phyloP scores from a whole-genome alignment of 768 basidiomycete species.

The Lentinula boryana region DNA sequence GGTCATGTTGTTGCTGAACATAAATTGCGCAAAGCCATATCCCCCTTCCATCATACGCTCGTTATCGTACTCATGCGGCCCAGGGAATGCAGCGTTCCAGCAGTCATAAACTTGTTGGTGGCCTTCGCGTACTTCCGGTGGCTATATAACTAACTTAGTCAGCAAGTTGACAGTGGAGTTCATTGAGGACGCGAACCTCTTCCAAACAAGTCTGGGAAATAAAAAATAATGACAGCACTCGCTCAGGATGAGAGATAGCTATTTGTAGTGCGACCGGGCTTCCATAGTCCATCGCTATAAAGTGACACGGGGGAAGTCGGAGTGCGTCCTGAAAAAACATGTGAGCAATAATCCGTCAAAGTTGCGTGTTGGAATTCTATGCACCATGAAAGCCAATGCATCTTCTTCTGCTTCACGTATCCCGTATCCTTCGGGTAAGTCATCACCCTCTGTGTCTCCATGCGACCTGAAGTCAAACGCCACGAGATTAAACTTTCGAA shows the following conservation, averaged over 20 bases:
- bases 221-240: conserved; percentile 19
- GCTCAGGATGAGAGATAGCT: conserved; percentile 16
- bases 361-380: background rate
- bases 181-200: conserved; percentile 15
- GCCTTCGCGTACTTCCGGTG: conserved; percentile 9
- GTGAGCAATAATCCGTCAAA: background rate
- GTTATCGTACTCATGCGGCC: background rate
- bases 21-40: conserved; percentile 12
- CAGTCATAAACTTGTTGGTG: conserved; percentile 11
- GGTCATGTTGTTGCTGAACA: conserved; percentile 5
- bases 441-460: conserved; percentile 17
- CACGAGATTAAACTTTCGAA: conserved; percentile 24
- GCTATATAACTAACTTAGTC: background rate
- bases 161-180: background rate
- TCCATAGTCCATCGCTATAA: conserved; percentile 22
- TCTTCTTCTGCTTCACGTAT: conserved; percentile 21
- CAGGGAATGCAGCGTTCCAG: conserved; percentile 7
- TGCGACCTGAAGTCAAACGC: conserved; percentile 21
- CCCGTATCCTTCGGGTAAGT: conserved; percentile 14
- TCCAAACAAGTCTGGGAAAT: conserved; percentile 18
- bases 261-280: conserved; percentile 19
- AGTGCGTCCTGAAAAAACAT: conserved; percentile 18
- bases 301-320: conserved; percentile 19
- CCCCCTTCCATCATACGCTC: conserved; percentile 9
- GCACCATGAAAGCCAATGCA: conserved; percentile 20